Conservation (phyloP, 129 eudicot species). For the Chrysanthemum makinoi region DNA sequence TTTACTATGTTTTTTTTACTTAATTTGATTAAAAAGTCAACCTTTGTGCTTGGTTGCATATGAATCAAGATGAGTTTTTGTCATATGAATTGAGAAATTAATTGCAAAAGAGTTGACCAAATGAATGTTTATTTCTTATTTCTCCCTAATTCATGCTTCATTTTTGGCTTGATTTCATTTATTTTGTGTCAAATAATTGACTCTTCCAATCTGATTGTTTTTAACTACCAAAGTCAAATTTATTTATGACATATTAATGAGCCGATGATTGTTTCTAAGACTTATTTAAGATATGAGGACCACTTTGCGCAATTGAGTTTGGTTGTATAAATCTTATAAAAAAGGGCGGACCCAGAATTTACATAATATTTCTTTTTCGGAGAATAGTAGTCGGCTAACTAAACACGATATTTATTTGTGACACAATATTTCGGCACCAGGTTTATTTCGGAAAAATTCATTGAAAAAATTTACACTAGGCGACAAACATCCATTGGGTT, state of each 20-base stretch:
- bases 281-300: no score
- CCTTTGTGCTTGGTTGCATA: conserved; percentile 24
- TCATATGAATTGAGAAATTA: conserved; percentile 16
- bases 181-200: neutral
- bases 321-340: no score
- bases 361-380: no score
- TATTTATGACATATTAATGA: neutral
- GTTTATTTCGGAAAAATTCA: no score
- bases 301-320: no score
- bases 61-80: conserved; percentile 18
- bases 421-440: no score
- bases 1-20: conserved; percentile 22
- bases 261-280: neutral
- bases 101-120: conserved; percentile 34
- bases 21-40: conserved; percentile 19
- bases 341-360: no score
- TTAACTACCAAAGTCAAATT: no score
- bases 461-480: no score
- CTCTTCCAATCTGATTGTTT: neutral
- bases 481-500: no score
- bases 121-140: conserved; percentile 13
- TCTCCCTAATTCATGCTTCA: neutral
- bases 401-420: no score
- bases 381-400: no score
- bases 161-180: conserved; percentile 9